phyloP scores from a whole-genome alignment of 352 stramenopile species.

The Phytophthora pinifolia region DNA sequence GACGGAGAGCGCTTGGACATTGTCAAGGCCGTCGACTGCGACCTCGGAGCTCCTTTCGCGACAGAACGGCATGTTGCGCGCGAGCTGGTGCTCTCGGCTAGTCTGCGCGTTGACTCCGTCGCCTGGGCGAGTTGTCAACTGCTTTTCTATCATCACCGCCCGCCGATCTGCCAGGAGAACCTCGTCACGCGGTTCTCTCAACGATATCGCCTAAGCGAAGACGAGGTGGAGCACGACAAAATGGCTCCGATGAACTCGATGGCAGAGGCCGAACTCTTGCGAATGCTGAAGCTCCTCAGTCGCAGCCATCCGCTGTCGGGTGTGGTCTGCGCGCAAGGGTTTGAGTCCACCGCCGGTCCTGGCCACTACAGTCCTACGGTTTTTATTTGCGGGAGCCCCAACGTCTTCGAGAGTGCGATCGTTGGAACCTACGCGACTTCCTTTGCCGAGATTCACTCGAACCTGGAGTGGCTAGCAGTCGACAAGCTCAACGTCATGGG shows the following conservation, averaged over 20 bases:
- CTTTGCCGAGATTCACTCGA: slow-evolving; percentile 36
- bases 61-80: slow-evolving; percentile 9
- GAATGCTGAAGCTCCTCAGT: slow-evolving; percentile 49
- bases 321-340: slow-evolving; percentile 48
- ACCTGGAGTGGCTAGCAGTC: slow-evolving; percentile 44
- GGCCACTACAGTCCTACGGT: slow-evolving; percentile 26
- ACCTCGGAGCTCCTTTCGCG: slow-evolving; percentile 12
- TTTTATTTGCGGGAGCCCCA: slow-evolving; percentile 52
- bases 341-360: slow-evolving; percentile 34
- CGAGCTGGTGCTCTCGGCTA: slow-evolving; percentile 45
- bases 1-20: slow-evolving; percentile 28
- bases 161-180: slow-evolving; percentile 57
- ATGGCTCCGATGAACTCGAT: slow-evolving; percentile 44
- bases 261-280: slow-evolving; percentile 50
- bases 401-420: slow-evolving; percentile 36
- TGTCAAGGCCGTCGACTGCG: slow-evolving; percentile 31
- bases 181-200: slow-evolving; percentile 50
- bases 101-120: slow-evolving; percentile 48
- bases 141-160: slow-evolving; percentile 48
- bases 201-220: slow-evolving; percentile 42
- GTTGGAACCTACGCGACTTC: slow-evolving; percentile 38
- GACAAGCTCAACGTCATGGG: slow-evolving; percentile 55
- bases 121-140: slow-evolving; percentile 60
- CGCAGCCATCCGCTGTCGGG: slow-evolving; percentile 37
- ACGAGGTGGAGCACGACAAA: slow-evolving; percentile 16